Base-by-base conservation (phyloP, 2,329 filamentous ascomycete species). In the Fusarium longipes region DNA sequence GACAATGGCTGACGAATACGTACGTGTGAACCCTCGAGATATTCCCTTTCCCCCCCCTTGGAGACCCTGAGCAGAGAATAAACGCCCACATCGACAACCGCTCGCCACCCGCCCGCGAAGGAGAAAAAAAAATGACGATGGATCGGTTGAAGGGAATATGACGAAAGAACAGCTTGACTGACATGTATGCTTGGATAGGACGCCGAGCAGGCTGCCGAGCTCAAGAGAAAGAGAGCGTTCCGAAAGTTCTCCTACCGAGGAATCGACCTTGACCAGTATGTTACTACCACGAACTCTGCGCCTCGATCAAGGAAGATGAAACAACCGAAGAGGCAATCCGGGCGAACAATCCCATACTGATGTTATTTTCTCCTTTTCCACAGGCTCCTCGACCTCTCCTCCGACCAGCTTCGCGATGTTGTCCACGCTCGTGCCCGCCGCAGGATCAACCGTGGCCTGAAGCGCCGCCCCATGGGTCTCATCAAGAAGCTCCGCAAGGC, bases 401-500 rank as follows among this genome's bases (percentile, higher is more conserved):
- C 94, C 80, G 96, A 98, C 84, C 92, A 98, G 86, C 93, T 99
- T 84, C 94, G 96, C 81, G 94, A 97, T 91, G 93, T 99, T 83
- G 94, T 99, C 80, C 96, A 99, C 88, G 96, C 96, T 80, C 96
- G 96, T 83, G 96, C 96, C 82, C 95, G 96, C 82, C 91, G 96
- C 84, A 90, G 96, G 83, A 98, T 99, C 92, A 98, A 98, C 92
- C 95, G 96, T 77, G 96, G 96, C 80, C 91, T 99, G 79, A 99
- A 98, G 92, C 94, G 96, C 88, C 97, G 97, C 89, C 96, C 96
- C 79, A 98, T 99, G 96, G 96, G 96, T 78, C 88, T 99, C 80
- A 98, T 99, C 91, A 98, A 98, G 93, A 99, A 99, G 91, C 93
- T 99, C 80, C 95, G 96, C 84, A 98, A 97, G 89, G 91, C 96